Evolutionary conservation across 1,284 basidiomycete genomes (phyloP).

Genomic region (Ustilago tritici): DNA sequence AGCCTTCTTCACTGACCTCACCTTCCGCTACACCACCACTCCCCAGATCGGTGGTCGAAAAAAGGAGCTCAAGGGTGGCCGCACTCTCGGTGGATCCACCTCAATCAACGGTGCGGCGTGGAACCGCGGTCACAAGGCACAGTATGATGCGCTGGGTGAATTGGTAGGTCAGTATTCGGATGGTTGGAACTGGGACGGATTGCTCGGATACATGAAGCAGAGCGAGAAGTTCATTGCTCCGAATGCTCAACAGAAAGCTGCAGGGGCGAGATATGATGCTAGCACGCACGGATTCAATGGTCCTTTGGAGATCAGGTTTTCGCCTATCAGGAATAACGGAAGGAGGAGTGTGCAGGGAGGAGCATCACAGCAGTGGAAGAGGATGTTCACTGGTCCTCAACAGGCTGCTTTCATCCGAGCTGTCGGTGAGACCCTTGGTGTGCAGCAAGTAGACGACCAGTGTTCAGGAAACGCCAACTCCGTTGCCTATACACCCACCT

Average conservation of each 20-base stretch:
- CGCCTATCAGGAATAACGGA: constrained; percentile 63
- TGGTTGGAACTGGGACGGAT: constrained; percentile 75
- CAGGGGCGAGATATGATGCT: constrained; percentile 72
- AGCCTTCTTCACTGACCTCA: constrained; percentile 73
- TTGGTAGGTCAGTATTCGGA: constrained; percentile 71
- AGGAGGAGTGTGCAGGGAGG: constrained; percentile 6
- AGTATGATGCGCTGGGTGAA: constrained; percentile 75
- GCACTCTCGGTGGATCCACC: constrained; percentile 75
- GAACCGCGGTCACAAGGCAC: constrained; percentile 74
- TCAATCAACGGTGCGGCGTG: constrained; percentile 76
- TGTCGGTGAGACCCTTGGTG: constrained; percentile 73
- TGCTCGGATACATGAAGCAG: constrained; percentile 75
- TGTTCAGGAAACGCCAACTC: constrained; percentile 76
- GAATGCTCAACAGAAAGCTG: constrained; percentile 72
- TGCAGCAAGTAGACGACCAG: constrained; percentile 73
- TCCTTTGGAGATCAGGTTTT: constrained; percentile 73
- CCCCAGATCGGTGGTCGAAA: constrained; percentile 65
- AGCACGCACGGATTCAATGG: constrained; percentile 74
- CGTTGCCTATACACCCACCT: constrained; percentile 74
- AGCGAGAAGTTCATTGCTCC: constrained; percentile 75
- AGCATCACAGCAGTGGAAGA: constrained; percentile 46
- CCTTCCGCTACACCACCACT: constrained; percentile 74
- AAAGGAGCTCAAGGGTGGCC: constrained; percentile 73
- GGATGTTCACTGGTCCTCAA: constrained; percentile 76
- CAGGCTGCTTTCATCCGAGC: constrained; percentile 74